Base-by-base conservation (phyloP, 1,284 basidiomycete species). In the Schizophyllum commune region DNA sequence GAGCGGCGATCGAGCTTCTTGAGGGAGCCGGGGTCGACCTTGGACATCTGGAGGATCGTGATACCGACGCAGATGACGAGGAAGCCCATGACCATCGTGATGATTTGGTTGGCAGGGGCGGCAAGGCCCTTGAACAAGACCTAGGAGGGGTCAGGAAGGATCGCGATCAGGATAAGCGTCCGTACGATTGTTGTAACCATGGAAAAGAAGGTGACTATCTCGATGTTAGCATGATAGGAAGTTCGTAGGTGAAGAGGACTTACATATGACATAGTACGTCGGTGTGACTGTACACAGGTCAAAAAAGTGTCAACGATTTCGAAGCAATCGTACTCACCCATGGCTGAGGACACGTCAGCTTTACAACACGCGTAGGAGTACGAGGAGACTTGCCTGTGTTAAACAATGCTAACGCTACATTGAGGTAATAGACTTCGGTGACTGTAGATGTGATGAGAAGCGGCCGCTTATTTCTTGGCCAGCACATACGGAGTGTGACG, bases 361-460 rank as follows among this genome's bases (percentile, higher is more conserved):
- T 17, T 19, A 19, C 55, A 9, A 8, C 13, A 17, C 8, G 27
- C 19, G 32, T n/a, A 5, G 19, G 20, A 6, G 52, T 53, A 60
- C 60, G 33, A 15, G 9, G 52, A 52, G 53, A 75, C 81, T 71
- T 70, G 83, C 89, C 88, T 61, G 91, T 93, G 74, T 98, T 98
- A 82, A 96, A 98, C 54, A 98, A 78, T 68, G 96, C 96, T 63
- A 99, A 86, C 20, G 96, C 96, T 69, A 96, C 91, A 78, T 98
- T 99, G 65, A 98, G 83, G 75, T 95, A 98, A 76, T 92, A 96
- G 71, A 98, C 93, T 74, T 98, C 94, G 63, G 89, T 88, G 59
- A 96, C 88, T 86, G 73, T 55, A 61, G 15, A 33, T 6, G n/a
- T n/a, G n/a, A 22, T 54, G 21, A n/a, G 21, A 54, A 54, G n/a